These are phyloP conservation scores for Lachnellula occidentalis DNA, from an alignment of 2,329 filamentous ascomycete genomes.

Conservation along the genomic window DNA sequence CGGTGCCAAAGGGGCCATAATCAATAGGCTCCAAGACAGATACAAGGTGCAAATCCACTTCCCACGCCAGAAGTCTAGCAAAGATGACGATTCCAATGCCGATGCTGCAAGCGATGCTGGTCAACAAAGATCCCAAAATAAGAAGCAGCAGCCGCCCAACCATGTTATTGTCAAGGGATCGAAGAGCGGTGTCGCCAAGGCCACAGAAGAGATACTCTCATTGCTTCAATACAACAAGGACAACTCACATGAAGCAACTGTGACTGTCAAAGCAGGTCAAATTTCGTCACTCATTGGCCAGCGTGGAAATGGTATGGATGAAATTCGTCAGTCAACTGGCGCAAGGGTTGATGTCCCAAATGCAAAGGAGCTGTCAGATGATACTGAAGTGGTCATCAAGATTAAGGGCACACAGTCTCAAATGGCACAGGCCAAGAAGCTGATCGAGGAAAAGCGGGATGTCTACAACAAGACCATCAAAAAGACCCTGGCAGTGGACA, in stretches of 20 bases:
- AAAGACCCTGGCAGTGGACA: conserved; percentile 82
- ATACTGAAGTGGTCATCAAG: conserved; percentile 74
- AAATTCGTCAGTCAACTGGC: conserved; percentile 75
- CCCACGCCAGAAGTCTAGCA: conserved; percentile 61
- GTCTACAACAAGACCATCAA: conserved; percentile 87
- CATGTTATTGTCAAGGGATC: conserved; percentile 90
- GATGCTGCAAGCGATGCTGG: conserved; percentile 66
- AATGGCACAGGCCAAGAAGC: conserved; percentile 86
- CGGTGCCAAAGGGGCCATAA: conserved; percentile 77
- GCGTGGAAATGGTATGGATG: conserved; percentile 85
- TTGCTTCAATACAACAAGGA: conserved; percentile 87
- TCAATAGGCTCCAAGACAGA: conserved; percentile 85
- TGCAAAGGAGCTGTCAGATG: conserved; percentile 61
- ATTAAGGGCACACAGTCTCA: conserved; percentile 90
- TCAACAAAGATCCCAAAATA: conserved; percentile 53
- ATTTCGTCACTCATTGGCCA: conserved; percentile 91
- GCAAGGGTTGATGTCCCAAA: conserved; percentile 90
- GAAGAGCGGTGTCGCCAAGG: conserved; percentile 86
- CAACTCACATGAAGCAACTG: conserved; percentile 71
- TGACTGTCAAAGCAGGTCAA: conserved; percentile 86
- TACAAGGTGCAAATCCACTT: conserved; percentile 97
- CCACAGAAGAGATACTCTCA: conserved; percentile 84
- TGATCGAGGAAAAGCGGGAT: conserved; percentile 78
- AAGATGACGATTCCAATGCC: conserved; percentile 64
- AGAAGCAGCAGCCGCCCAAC: conserved; percentile 79